Conservation (phyloP, 225 moss, liverwort and hornwort genomes). For the Straminergon stramineum region DNA sequence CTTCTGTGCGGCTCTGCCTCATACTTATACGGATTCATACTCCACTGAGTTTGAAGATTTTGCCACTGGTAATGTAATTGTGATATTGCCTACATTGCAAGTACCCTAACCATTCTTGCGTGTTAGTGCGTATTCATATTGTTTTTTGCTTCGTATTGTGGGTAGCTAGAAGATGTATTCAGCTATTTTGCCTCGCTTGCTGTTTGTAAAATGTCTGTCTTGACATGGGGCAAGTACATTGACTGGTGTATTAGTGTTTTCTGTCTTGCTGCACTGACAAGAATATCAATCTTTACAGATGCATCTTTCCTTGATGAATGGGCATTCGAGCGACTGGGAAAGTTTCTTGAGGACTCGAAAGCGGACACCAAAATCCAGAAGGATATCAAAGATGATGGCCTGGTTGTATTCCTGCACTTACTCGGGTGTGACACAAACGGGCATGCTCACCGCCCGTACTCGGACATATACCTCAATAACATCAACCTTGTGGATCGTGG, state of each 20-base stretch:
- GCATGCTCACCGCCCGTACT: slow-evolving; percentile 97
- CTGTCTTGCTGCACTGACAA: background rate
- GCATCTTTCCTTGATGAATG: slow-evolving; percentile 96
- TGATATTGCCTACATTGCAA: background rate
- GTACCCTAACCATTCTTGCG: background rate
- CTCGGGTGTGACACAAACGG: slow-evolving; percentile 98
- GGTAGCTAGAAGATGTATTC: background rate
- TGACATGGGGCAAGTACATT: background rate
- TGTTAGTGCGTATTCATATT: background rate
- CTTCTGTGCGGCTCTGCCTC: slow-evolving; percentile 69
- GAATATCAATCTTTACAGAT: slow-evolving; percentile 38
- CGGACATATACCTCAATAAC: slow-evolving; percentile 78
- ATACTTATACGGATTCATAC: slow-evolving; percentile 72
- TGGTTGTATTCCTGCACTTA: slow-evolving; percentile 79
- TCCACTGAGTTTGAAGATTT: slow-evolving; percentile 95
- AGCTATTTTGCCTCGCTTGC: background rate
- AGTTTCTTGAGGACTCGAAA: slow-evolving; percentile 56
- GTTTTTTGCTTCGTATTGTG: background rate
- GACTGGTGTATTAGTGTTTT: background rate
- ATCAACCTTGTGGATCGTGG: slow-evolving; percentile 79
- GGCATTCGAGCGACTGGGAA: slow-evolving; percentile 76
- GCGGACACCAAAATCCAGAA: slow-evolving; percentile 32
- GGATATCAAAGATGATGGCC: slow-evolving; percentile 53
- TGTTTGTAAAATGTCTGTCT: background rate
- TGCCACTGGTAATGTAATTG: slow-evolving; percentile 50